Evolutionary conservation across 148 eudicot genomes (phyloP).

Genomic region (Persicaria tinctoria): DNA sequence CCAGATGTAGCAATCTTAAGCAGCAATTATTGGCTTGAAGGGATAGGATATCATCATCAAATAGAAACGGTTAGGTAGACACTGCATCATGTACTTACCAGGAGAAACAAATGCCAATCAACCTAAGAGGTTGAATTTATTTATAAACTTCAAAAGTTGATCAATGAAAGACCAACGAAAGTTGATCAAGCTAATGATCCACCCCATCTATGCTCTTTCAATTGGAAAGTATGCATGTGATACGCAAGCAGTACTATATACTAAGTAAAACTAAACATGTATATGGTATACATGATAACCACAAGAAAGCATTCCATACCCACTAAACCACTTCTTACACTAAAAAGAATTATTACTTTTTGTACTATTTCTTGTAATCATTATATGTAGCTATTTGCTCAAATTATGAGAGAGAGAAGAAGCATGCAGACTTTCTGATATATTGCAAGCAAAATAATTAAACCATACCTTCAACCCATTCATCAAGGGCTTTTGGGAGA

Average conservation of each 20-base stretch:
- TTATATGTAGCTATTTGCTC: background rate
- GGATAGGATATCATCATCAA: background rate
- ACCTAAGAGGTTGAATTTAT: background rate
- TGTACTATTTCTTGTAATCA: background rate
- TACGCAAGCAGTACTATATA: background rate
- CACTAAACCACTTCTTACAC: background rate
- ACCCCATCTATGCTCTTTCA: background rate
- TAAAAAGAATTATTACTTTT: background rate
- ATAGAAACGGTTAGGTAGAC: background rate
- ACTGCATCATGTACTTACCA: background rate
- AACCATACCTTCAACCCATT: conserved; percentile 60
- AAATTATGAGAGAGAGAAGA: background rate
- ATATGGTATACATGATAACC: background rate
- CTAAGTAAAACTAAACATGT: background rate
- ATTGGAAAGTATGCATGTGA: background rate
- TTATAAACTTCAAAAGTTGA: background rate
- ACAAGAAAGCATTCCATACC: background rate
- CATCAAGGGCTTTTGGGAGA: conserved; percentile 53
- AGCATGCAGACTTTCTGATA: background rate
- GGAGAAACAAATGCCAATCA: background rate
- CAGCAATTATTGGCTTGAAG: background rate
- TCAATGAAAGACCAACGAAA: too few relatives aligned
- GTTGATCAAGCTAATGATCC: background rate
- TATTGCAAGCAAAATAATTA: background rate
- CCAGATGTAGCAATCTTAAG: background rate